Base-by-base conservation (phyloP, 495 filamentous ascomycete species). In the Penicillium tannophilum region DNA sequence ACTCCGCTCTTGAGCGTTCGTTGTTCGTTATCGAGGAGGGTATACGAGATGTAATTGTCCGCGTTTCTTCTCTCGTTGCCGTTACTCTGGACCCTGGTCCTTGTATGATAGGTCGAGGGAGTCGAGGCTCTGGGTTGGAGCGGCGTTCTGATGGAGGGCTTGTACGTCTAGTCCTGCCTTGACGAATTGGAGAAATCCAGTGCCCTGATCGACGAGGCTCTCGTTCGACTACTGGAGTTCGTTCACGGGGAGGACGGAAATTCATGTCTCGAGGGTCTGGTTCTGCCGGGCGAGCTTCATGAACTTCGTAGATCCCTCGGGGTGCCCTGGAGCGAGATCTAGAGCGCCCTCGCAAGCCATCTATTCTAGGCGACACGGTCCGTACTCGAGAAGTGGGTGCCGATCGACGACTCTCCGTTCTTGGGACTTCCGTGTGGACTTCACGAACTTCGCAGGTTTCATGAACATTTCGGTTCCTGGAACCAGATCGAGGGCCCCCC, bases 191-290 rank as follows among this genome's bases (percentile, higher is more conserved):
- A 16, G 52, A 51, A 17, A 50, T 36, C 17, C 45, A 35, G 44
- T 48, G 42, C 46, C 61, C 52, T 41, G 48, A 33, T n/a, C 63
- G 58, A 11, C 31, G 42, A 39, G 68, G 65, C 42, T 47, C 54
- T 20, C 66, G 62, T 39, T 71, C 68, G 28, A 49, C 17, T 14
- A 66, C 62, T 8, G 63, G 62, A 4, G 67, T 59, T 26, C 59
- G 52, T 47, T 68, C 63, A 43, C 70, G 62, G 47, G 60, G 63
- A 7, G n/a, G 39, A 17, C 36, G 41, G 10, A 11, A 16, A 31
- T 30, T 28, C 20, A 14, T 41, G 0, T n/a, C 3, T 47, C 9
- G 10, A 6, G 7, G 14, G 3, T 6, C 20, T 47, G 20, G n/a
- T 12, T 12, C 20, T 41, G 33, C 9, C 12, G 39, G 39, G 14